Evolutionary conservation across 1,284 basidiomycete genomes (phyloP), one percentile per base, ranked within the genome.

Genomic region (Heterobasidion annosum): DNA sequence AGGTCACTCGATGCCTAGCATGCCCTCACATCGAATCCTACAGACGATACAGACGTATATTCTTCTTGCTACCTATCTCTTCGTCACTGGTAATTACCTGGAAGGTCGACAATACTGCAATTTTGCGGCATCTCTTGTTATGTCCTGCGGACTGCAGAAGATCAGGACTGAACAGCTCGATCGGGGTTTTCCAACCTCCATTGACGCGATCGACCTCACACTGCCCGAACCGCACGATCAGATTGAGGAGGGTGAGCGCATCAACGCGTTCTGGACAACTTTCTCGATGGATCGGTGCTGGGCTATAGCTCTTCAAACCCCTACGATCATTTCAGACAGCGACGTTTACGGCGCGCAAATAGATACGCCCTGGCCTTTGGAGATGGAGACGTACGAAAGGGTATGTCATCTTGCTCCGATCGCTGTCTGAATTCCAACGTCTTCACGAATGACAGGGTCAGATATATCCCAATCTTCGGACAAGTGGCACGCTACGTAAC

Each of bases 241-340:
- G 8, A 64, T 80, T 35, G 76, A 79, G 56, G 77, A 81, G 49
- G 83, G 78, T 53, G 83, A 88, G 62, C 73, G 82, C 40, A 80
- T 85, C 51, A 66, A 81, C 34, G 75, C 82, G 1, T 88, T 88
- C 58, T 88, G 85, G 85, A 78, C 82, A 58, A 82, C 84, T 10
- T 87, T 81, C 64, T 75, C 78, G 54, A 66, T 87, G 57, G 86
- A 88, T 64, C 75, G 79, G 34, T 70, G 67, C 54, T 86, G 84
- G 82, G 80, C 83, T 25, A 76, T 79, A 3, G 74, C 78, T 9
- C 70, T 85, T 4, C 78, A 78, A 40, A 78, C 78, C 57, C 82
- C 83, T 0, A 62, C 62, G 34, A 64, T 62, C 4, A 60, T 73
- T 3, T 68, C 70, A 15, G 71, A 79, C 48, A 78, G 69, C 47